Evolutionary conservation across 2,329 filamentous ascomycete species (phyloP), one percentile per base, ranked within the genome.

Genomic region (Colletotrichum destructivum): DNA sequence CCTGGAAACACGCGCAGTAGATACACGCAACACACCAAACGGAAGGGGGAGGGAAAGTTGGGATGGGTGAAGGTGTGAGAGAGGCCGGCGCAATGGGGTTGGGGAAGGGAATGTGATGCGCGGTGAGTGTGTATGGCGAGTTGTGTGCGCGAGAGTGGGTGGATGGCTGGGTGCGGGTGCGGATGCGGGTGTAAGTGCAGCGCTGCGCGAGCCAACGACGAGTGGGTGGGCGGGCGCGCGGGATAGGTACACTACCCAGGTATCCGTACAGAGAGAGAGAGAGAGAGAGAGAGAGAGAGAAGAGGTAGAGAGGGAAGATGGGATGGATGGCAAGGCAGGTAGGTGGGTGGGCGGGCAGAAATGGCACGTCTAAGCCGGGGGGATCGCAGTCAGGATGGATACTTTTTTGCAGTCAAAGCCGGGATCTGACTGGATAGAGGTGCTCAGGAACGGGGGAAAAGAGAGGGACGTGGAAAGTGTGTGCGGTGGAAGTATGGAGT

Each of bases 91-190:
- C 60, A 72, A 69, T 21, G 63, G n/a, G 56, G 46, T 51, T 12
- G 40, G 44, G 62, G 31, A 44, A 42, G 49, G 52, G 62, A 63
- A 38, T 54, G 47, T 56, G 68, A 70, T 68, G 68, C 64, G 64
- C 57, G 68, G 63, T 71, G 56, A 71, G 65, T 69, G 60, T 72
- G 69, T 64, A 64, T 35, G 69, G 63, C 56, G 16, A 59, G 64
- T 62, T 62, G 51, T 61, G 64, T 62, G 57, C 38, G 69, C 46
- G 38, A 55, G 47, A 61, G 62, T 62, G 62, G 68, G 56, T 66
- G 68, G 62, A 42, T 67, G 56, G 57, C 47, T 61, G 57, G 68
- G 63, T 69, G 66, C 42, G 57, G 64, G 64, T 42, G 69, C 60
- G 66, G 64, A 49, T 69, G 69, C 60, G 65, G 47, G 47, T 66